Evolutionary conservation across 306 rosid species (phyloP), one percentile per base, ranked within the genome.

Genomic region (Canavalia gladiata): DNA sequence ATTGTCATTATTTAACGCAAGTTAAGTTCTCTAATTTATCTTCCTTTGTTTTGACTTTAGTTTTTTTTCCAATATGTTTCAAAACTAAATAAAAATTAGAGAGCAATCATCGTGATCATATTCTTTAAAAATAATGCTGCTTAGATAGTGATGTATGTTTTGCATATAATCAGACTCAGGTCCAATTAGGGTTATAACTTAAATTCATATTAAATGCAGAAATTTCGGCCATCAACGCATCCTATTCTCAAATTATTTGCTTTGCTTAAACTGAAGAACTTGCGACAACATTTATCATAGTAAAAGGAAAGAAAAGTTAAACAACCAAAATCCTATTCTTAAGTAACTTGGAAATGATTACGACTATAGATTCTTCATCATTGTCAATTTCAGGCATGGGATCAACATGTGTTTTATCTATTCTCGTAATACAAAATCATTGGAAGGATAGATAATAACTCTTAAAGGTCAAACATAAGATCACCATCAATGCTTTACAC

Each of bases 1-100:
- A 28, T 81, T 76, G 86, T 83, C 72, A 63, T 80, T 86, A 80
- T 86, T 71, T 49, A 62, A 62, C 52, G 70, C 13, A 67, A 42
- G 45, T 75, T 77, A 76, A 79, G 63, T 62, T 72, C 70, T 46
- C 31, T 54, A 6, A 43, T 11, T 47, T 50, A 2, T 35, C 47
- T 50, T 28, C 58, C 13, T 8, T 49, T 42, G 39, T 75, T 68
- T 66, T 67, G 34, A 43, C 30, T 57, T 41, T 56, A 54, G 68
- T 37, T 47, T 47, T 30, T 18, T 60, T 35, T 25, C 49, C n/a
- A 52, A n/a, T 37, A 52, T 47, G 55, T 54, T 46, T 66, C 41
- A 63, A 62, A 35, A 42, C 39, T 50, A 47, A 55, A 60, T 62
- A 62, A 34, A 41, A 65, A 43, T 65, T 51, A 42, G 68, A 52